Evolutionary conservation across 164 flowering plant genomes (phyloP).

Genomic region (Kingdonia uniflora): DNA sequence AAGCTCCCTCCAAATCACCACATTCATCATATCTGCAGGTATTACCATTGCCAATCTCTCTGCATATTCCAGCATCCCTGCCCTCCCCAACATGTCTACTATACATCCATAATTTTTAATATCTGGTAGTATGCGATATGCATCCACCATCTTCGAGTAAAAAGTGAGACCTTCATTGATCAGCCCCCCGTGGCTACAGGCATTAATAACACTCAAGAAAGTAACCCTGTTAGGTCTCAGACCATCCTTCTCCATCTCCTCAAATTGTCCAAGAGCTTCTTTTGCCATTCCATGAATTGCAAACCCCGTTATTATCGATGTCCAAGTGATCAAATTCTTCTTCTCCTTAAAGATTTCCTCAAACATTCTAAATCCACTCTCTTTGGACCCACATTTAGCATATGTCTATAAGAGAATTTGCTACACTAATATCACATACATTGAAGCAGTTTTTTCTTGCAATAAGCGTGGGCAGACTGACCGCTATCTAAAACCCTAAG

Average conservation of each 20-base stretch:
- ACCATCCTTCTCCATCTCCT: slow-evolving; percentile 30
- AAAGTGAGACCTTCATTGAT: slow-evolving; percentile 45
- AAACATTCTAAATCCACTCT: slow-evolving; percentile 2
- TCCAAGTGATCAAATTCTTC: slow-evolving; percentile 39
- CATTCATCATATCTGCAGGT: slow-evolving; percentile 26
- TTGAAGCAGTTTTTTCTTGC: slow-evolving; percentile 36
- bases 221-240: slow-evolving; percentile 42
- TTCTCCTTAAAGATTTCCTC: slow-evolving; percentile 11
- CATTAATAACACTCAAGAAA: slow-evolving; percentile 43
- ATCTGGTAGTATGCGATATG: slow-evolving; percentile 23
- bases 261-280: slow-evolving; percentile 30
- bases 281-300: slow-evolving; percentile 50
- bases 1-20: slow-evolving; percentile 56
- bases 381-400: slow-evolving; percentile 2
- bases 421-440: slow-evolving; percentile 28
- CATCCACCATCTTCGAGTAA: slow-evolving; percentile 35
- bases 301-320: slow-evolving; percentile 39
- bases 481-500: slow-evolving; percentile 28
- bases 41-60: slow-evolving; percentile 37
- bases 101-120: slow-evolving; percentile 11
- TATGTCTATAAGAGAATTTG: slow-evolving; percentile 11
- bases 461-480: slow-evolving; percentile 35
- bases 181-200: slow-evolving; percentile 63
- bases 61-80: slow-evolving; percentile 41
- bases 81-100: slow-evolving; percentile 12